phyloP scores from a whole-genome alignment of 2,329 filamentous ascomycete species.

The Verticillium zaregamsianum region DNA sequence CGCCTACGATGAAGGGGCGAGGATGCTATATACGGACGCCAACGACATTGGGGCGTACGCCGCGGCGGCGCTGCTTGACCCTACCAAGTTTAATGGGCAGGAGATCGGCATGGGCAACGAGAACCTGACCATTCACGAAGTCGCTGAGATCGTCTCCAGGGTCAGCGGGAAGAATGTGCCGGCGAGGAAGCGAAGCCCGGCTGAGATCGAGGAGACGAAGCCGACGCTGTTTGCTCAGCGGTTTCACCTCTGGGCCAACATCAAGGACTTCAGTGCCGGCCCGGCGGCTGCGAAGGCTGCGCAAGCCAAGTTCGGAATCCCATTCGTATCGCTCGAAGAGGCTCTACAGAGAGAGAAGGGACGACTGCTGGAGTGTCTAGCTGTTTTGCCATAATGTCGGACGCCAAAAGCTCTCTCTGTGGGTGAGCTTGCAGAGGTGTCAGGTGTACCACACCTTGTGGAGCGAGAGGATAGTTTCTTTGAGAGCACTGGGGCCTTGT shows the following conservation, averaged over 20 bases:
- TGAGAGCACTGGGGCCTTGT: too few relatives aligned
- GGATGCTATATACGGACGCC: slow-evolving; percentile 22
- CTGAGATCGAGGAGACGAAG: slow-evolving; percentile 16
- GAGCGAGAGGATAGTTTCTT: too few relatives aligned
- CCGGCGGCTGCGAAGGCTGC: slow-evolving; percentile 10
- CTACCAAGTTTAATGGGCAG: slow-evolving; percentile 21
- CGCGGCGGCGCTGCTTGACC: slow-evolving; percentile 24
- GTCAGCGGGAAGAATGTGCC: slow-evolving; percentile 25
- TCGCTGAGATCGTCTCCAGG: slow-evolving; percentile 19
- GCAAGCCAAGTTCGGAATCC: slow-evolving; percentile 22
- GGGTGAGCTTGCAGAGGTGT: too few relatives aligned
- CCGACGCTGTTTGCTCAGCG: slow-evolving; percentile 13
- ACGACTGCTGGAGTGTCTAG: slow-evolving; percentile 11
- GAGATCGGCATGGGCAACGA: slow-evolving; percentile 26
- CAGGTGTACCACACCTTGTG: too few relatives aligned
- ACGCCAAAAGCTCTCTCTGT: too few relatives aligned
- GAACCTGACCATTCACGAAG: slow-evolving; percentile 23
- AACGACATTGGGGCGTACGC: slow-evolving; percentile 27
- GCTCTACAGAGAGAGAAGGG: slow-evolving; percentile 19
- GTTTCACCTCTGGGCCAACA: slow-evolving; percentile 22
- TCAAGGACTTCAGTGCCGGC: slow-evolving; percentile 16
- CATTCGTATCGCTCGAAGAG: slow-evolving; percentile 20
- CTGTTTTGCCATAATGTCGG: not conserved
- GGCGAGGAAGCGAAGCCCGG: slow-evolving; percentile 13
- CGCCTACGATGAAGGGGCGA: slow-evolving; percentile 13